phyloP scores from a whole-genome alignment of 768 basidiomycete species.

The Leucocoprinus sp. region DNA sequence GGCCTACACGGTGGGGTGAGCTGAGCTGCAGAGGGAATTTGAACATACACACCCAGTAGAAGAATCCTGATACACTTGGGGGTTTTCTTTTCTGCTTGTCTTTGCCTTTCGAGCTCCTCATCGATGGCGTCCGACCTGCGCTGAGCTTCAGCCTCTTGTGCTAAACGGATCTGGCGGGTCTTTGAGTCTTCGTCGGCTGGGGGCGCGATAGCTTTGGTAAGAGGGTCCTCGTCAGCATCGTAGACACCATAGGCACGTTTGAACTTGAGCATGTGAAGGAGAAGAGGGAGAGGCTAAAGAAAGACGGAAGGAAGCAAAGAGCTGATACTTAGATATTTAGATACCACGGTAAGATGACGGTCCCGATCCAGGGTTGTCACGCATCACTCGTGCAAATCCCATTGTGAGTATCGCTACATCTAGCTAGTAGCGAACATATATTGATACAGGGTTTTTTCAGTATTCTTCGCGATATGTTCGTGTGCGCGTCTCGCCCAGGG shows the following conservation, averaged over 20 bases:
- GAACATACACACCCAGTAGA: not conserved
- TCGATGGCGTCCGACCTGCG: constrained; percentile 56
- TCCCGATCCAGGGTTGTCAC: too few species aligned
- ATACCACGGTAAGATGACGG: constrained; percentile 2
- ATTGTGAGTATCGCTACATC: too few species aligned
- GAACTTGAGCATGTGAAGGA: constrained; percentile 20
- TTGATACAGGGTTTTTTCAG: too few species aligned
- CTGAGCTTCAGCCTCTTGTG: constrained; percentile 45
- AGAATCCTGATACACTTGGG: constrained; percentile 21
- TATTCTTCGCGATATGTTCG: too few species aligned
- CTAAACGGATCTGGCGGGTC: constrained; percentile 35
- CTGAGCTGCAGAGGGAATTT: too few species aligned
- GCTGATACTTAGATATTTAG: constrained; percentile 1
- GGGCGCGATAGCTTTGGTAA: constrained; percentile 44
- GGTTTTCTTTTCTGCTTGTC: constrained; percentile 41
- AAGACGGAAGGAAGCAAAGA: not conserved
- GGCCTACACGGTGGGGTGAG: constrained; percentile 33
- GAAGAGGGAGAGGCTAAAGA: constrained; percentile 8
- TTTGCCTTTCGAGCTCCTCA: constrained; percentile 50
- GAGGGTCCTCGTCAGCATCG: constrained; percentile 39
- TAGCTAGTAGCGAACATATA: too few species aligned
- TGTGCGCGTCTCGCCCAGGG: too few species aligned
- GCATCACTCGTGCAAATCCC: too few species aligned
- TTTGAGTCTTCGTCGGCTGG: constrained; percentile 42
- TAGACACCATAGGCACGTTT: constrained; percentile 16